Evolutionary conservation across 1,284 basidiomycete genomes (phyloP).

Genomic region (Rhodotorula sp.): DNA sequence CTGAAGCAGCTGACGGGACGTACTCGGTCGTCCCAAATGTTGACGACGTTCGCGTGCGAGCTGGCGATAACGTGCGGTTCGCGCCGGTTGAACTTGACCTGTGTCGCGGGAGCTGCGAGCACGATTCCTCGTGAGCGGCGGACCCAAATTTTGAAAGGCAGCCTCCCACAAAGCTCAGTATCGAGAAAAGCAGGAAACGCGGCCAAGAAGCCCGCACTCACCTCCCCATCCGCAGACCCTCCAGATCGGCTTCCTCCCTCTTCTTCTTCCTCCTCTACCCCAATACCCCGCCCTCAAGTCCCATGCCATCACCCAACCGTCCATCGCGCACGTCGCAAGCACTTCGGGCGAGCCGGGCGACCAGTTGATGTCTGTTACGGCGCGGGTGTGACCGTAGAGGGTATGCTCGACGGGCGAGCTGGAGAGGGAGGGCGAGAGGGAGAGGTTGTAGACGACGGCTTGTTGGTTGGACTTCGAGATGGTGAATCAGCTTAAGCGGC

Average conservation of each 20-base stretch:
- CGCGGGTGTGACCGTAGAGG: conserved; percentile 80
- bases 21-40: conserved; percentile 84
- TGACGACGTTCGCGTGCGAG: conserved; percentile 75
- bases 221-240: conserved; percentile 52
- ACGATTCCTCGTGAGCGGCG: background rate
- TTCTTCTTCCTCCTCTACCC: conserved; percentile 12
- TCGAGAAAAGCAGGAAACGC: too few species aligned
- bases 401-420: conserved; percentile 64
- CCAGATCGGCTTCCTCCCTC: conserved; percentile 48
- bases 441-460: conserved; percentile 92
- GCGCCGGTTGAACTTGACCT: conserved; percentile 91
- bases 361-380: conserved; percentile 96
- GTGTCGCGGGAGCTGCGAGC: conserved; percentile 71
- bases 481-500: rapidly evolving
- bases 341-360: conserved; percentile 74
- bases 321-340: conserved; percentile 54
- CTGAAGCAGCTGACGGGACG: conserved; percentile 24
- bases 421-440: conserved; percentile 61
- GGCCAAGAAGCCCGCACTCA: conserved; percentile 32
- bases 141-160: background rate
- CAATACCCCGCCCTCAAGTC: conserved; percentile 59
- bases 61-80: conserved; percentile 82
- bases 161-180: background rate
- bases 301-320: conserved; percentile 72
- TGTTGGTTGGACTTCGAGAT: conserved; percentile 71